These are phyloP conservation scores for Eucalyptus globulus DNA, from an alignment of 345 rosid genomes.

Conservation along the genomic window DNA sequence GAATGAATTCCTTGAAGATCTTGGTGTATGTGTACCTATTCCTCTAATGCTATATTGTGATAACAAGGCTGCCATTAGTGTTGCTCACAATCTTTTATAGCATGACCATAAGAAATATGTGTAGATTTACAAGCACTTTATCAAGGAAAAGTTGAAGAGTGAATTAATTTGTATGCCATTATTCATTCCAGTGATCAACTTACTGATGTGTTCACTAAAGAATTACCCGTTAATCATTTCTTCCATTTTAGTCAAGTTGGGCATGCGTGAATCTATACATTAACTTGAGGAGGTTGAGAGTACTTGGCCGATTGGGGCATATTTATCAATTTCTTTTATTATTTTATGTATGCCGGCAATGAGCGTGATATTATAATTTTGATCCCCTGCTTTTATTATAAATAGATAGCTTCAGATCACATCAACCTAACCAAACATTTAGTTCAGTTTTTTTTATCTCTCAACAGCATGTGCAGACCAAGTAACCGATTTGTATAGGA, in stretches of 20 bases:
- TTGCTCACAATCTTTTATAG: not conserved
- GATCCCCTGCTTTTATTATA: not conserved
- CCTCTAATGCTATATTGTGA: not conserved
- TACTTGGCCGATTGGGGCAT: not conserved
- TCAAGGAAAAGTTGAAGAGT: not conserved
- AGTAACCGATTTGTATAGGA: not conserved
- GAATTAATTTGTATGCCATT: not conserved
- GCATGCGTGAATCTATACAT: not conserved
- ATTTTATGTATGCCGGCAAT: not conserved
- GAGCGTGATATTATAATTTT: not conserved
- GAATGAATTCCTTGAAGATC: not conserved
- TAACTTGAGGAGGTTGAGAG: not conserved
- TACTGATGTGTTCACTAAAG: not conserved
- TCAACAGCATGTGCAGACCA: not conserved
- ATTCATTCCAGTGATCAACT: not conserved
- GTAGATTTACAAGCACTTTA: not conserved
- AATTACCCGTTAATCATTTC: no score
- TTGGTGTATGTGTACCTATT: not conserved
- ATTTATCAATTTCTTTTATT: not conserved
- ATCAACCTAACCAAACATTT: not conserved
- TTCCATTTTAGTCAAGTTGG: not conserved
- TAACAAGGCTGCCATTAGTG: not conserved
- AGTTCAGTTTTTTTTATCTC: not conserved
- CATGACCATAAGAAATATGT: not conserved
- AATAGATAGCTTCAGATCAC: not conserved